These are phyloP conservation scores for Earliella scabrosa DNA, from an alignment of 1,284 basidiomycete species.

Conservation along the genomic window DNA sequence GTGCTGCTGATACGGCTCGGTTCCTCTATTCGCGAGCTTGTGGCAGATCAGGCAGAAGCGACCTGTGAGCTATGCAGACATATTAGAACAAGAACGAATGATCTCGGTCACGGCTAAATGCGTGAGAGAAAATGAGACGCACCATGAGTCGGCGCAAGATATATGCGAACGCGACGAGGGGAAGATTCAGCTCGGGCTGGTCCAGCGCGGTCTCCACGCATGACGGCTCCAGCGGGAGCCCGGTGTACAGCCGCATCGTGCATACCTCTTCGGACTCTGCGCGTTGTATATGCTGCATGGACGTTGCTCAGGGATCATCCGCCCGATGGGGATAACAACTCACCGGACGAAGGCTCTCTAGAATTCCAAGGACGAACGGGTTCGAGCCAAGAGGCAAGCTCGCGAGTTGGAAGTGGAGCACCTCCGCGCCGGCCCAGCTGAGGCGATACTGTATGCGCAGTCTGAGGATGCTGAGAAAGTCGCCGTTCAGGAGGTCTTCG, in stretches of 20 bases:
- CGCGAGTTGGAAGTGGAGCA: too few species aligned
- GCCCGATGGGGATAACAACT: background rate
- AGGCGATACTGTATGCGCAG: background rate
- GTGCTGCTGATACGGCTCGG: background rate
- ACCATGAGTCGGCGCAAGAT: background rate
- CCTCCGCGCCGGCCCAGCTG: background rate
- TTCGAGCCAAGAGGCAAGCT: background rate
- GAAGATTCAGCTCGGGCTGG: background rate
- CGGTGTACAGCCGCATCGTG: background rate
- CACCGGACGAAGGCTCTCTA: background rate
- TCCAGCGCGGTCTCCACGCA: background rate
- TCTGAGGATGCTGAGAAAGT: background rate
- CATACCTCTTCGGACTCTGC: background rate
- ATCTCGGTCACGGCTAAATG: too few species aligned
- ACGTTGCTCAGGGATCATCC: background rate
- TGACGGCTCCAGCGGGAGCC: background rate
- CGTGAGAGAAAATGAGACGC: too few species aligned
- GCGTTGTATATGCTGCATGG: background rate
- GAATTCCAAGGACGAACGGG: background rate
- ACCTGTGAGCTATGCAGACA: background rate
- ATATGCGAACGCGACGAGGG: background rate
- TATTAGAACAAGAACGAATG: too few species aligned
- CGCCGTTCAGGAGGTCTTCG: background rate
- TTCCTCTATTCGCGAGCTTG: background rate
- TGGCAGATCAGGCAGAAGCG: background rate